Percentiles rank a stretch among this genome's conserved stretches.
phyloP scores from a whole-genome alignment of 1,139 yeast species.

The Geotrichum armillariae region DNA sequence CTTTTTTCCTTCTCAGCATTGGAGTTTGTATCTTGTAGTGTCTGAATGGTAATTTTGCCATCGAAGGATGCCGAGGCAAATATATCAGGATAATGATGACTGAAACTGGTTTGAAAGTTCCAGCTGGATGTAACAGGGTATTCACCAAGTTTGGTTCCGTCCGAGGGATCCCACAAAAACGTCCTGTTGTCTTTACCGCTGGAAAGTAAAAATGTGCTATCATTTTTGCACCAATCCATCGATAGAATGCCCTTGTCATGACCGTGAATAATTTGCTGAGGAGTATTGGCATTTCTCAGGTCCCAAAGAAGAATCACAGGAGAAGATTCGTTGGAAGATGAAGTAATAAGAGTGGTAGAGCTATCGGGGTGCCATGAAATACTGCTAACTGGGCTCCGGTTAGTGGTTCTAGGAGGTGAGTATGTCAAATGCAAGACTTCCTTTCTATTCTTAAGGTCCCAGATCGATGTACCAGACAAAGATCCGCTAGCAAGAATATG shows the following conservation, averaged over 20 bases:
- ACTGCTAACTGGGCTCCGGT: constrained; percentile 46
- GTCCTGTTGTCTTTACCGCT: constrained; percentile 92
- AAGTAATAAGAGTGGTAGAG: constrained; percentile 84
- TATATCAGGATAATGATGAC: constrained; percentile 83
- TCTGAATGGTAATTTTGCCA: constrained; percentile 79
- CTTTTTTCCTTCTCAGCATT: constrained; percentile 25
- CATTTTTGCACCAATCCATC: constrained; percentile 90
- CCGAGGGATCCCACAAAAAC: constrained; percentile 83
- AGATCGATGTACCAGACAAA: constrained; percentile 80
- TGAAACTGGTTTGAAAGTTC: constrained; percentile 87
- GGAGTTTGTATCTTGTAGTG: constrained; percentile 71
- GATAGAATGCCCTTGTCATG: constrained; percentile 88
- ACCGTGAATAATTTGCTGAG: constrained; percentile 73
- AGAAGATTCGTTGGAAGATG: constrained; percentile 76
- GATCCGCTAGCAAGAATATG: constrained; percentile 94
- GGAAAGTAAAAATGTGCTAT: constrained; percentile 73
- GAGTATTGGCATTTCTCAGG: constrained; percentile 87
- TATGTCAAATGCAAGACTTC: constrained; percentile 83
- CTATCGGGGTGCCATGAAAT: constrained; percentile 82
- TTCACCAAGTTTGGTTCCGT: constrained; percentile 71
- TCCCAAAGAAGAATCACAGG: constrained; percentile 93
- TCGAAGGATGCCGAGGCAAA: constrained; percentile 95
- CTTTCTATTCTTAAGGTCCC: constrained; percentile 87
- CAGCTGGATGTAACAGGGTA: constrained; percentile 93
- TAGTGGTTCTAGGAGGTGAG: constrained; percentile 59